These are phyloP conservation scores for Lepidium didymum DNA, from an alignment of 345 rosid genomes.

Conservation along the genomic window DNA sequence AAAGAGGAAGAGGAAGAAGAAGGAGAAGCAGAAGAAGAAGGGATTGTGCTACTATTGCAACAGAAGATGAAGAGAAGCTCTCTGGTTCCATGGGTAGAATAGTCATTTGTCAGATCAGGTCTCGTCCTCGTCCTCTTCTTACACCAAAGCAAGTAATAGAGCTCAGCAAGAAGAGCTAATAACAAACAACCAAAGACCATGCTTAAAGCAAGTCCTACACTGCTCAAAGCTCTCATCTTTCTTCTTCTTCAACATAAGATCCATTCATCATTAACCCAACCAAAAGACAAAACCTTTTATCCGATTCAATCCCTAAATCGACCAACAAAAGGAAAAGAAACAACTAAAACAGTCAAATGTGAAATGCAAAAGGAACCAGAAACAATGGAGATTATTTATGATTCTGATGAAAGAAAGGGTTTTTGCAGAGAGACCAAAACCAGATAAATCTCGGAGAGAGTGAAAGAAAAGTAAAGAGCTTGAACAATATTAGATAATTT, in stretches of 20 bases:
- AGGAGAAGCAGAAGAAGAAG: slow-evolving; percentile 33
- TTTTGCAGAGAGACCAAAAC: background rate
- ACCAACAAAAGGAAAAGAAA: background rate
- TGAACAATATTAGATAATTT: background rate
- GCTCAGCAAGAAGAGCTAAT: slow-evolving; percentile 76
- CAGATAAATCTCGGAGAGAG: background rate
- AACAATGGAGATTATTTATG: background rate
- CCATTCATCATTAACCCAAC: background rate
- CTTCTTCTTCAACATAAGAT: slow-evolving; percentile 8
- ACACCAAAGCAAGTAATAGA: slow-evolving; percentile 89
- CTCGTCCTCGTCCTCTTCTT: slow-evolving; percentile 57
- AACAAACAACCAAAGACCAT: slow-evolving; percentile 80
- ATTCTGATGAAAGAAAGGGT: background rate
- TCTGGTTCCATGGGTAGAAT: slow-evolving; percentile 56
- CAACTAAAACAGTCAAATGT: background rate
- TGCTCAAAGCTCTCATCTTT: slow-evolving; percentile 83
- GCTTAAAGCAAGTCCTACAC: slow-evolving; percentile 89
- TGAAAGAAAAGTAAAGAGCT: background rate
- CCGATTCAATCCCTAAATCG: background rate
- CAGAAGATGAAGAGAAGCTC: slow-evolving; percentile 78
- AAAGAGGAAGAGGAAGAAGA: slow-evolving; percentile 15
- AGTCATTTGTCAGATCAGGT: slow-evolving; percentile 37
- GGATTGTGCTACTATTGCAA: slow-evolving; percentile 34
- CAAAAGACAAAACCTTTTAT: background rate
- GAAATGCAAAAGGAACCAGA: background rate